Percentiles rank a stretch among this genome's conserved stretches.
Evolutionary conservation across 768 basidiomycete genomes (phyloP).

Genomic region (Cyclocybe aegerita): DNA sequence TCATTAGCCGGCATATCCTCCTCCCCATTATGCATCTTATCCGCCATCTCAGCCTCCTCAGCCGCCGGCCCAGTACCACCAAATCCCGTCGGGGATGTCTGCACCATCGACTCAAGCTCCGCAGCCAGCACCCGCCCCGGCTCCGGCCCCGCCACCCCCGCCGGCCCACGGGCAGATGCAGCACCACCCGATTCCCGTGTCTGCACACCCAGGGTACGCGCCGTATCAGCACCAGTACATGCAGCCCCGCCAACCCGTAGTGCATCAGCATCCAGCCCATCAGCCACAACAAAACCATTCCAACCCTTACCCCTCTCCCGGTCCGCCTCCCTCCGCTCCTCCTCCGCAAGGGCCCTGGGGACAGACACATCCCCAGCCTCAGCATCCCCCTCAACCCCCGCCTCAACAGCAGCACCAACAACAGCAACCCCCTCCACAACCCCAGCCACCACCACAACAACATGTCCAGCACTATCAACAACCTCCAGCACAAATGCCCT

Average conservation of each 20-base stretch:
- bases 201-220: conserved; percentile 34
- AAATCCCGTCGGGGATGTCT: conserved; percentile 22
- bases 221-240: conserved; percentile 26
- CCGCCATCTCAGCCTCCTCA: conserved; percentile 29
- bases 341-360: conserved; percentile 41
- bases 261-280: conserved; percentile 30
- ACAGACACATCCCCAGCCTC: conserved; percentile 25
- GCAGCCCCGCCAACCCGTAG: conserved; percentile 26
- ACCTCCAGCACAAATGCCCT: conserved; percentile 16
- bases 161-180: conserved; percentile 45
- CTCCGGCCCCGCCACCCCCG: conserved; percentile 23
- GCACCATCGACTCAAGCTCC: conserved; percentile 24
- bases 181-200: conserved; percentile 34
- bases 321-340: conserved; percentile 37
- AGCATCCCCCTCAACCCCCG: conserved; percentile 27
- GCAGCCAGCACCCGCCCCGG: conserved; percentile 24
- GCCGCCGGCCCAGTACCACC: conserved; percentile 31
- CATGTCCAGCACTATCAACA: conserved; percentile 23
- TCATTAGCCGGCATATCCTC: conserved; percentile 34
- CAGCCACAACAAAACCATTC: conserved; percentile 35
- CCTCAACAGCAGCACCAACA: conserved; percentile 28
- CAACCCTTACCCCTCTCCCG: conserved; percentile 47
- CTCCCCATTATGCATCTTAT: conserved; percentile 42
- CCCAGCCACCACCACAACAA: conserved; percentile 19
- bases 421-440: conserved; percentile 21